phyloP scores from a whole-genome alignment of 208 protist species.

The Leishmania mexicana region DNA sequence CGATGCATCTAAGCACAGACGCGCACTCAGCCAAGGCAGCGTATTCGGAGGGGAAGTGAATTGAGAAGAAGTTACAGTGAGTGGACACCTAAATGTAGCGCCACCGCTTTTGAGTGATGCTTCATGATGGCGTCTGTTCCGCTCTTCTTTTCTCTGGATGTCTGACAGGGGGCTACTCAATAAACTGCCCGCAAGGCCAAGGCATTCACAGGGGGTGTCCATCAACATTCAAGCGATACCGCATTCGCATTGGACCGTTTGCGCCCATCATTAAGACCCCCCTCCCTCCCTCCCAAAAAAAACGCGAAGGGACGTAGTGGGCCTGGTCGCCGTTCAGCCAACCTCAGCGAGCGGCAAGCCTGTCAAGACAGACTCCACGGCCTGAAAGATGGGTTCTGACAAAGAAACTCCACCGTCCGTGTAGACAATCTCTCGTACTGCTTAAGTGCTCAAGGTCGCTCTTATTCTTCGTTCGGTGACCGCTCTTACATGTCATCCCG shows the following conservation, averaged over 20 bases:
- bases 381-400: background rate
- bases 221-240: background rate
- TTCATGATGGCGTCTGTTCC: slow-evolving; percentile 2
- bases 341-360: background rate
- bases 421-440: background rate
- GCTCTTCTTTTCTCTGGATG: background rate
- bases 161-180: background rate
- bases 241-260: background rate
- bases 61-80: background rate
- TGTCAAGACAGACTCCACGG: background rate
- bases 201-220: background rate
- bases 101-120: background rate
- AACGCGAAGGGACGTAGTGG: background rate
- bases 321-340: background rate
- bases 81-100: background rate
- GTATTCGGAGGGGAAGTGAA: background rate
- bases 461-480: background rate
- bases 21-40: background rate
- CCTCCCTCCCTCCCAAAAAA: background rate
- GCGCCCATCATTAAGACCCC: background rate
- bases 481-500: background rate
- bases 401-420: background rate
- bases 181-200: slow-evolving; percentile 1
- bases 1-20: slow-evolving; percentile 41
- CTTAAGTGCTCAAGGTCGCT: background rate